These are phyloP conservation scores for Neofusicoccum cordaticola DNA, from an alignment of 2,329 filamentous ascomycete species.

Conservation along the genomic window DNA sequence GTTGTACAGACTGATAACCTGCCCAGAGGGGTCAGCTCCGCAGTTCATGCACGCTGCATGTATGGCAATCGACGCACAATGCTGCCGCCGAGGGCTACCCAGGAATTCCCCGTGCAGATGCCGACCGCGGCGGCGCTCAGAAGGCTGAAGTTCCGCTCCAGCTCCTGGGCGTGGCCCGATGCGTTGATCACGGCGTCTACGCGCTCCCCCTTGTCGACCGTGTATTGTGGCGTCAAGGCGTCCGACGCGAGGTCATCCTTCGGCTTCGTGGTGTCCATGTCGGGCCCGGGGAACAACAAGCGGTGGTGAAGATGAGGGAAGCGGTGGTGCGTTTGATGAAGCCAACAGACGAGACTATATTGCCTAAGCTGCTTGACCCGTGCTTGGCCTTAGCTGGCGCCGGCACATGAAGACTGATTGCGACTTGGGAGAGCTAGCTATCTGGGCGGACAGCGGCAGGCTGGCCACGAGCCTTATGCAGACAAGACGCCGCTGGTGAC, in stretches of 20 bases:
- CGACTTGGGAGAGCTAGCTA: neutral
- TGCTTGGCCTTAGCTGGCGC: neutral
- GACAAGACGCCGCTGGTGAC: constrained; percentile 6
- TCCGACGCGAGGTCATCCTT: constrained; percentile 1
- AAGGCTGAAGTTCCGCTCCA: constrained; percentile 51
- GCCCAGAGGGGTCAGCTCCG: neutral
- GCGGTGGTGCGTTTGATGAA: neutral
- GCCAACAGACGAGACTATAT: neutral
- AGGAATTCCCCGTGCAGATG: constrained; percentile 43
- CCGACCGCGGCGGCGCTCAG: constrained; percentile 47
- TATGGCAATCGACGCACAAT: constrained; percentile 35
- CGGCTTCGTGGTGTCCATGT: constrained; percentile 4
- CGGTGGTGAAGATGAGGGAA: neutral
- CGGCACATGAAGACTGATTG: neutral
- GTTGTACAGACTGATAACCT: constrained; percentile 44
- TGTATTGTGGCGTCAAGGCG: neutral
- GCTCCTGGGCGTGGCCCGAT: constrained; percentile 52
- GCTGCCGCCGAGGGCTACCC: constrained; percentile 48
- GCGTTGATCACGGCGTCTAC: constrained; percentile 45
- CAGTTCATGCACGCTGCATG: constrained; percentile 9
- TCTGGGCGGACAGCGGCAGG: neutral
- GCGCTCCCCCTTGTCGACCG: constrained; percentile 21
- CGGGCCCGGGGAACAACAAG: neutral
- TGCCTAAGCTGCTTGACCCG: neutral
- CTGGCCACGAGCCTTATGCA: neutral